A percentile compares a stretch with the other conserved stretches of the same genome.
These are phyloP conservation scores for Aquilaria sinensis DNA, from an alignment of 345 rosid genomes.

Conservation along the genomic window DNA sequence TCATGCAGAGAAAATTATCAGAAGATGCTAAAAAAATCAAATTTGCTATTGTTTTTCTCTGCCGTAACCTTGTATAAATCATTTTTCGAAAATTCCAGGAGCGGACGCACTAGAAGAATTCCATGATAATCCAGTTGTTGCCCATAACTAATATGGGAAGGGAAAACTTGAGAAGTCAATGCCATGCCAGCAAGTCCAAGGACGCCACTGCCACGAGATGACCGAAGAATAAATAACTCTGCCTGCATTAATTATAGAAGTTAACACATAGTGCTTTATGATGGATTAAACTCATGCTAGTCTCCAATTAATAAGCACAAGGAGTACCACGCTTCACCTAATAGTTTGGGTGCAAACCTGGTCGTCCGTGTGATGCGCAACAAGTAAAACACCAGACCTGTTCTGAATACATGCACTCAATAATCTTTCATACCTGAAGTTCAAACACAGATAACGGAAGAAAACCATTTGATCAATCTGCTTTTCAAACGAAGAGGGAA, in stretches of 20 bases:
- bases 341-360: slow-evolving; percentile 43
- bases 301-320: background rate
- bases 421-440: slow-evolving; percentile 62
- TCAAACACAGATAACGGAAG: slow-evolving; percentile 4
- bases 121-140: slow-evolving; percentile 31
- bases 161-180: slow-evolving; percentile 63
- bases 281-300: too few species aligned
- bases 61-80: slow-evolving; percentile 69
- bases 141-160: slow-evolving; percentile 19
- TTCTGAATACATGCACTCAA: slow-evolving; percentile 50
- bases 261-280: background rate
- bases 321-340: background rate
- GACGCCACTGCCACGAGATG: slow-evolving; percentile 91
- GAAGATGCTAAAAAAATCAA: background rate
- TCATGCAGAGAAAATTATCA: slow-evolving; percentile 6
- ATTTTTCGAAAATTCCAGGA: slow-evolving; percentile 66
- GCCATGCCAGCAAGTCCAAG: slow-evolving; percentile 96
- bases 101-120: slow-evolving; percentile 73
- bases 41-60: slow-evolving; percentile 2
- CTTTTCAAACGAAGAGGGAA: background rate
- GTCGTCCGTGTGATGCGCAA: slow-evolving; percentile 94
- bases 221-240: slow-evolving; percentile 76
- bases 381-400: slow-evolving; percentile 63
- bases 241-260: slow-evolving; percentile 46
- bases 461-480: background rate